Conservation (phyloP, 177 flowering plant species). For the Vitis hybrid region DNA sequence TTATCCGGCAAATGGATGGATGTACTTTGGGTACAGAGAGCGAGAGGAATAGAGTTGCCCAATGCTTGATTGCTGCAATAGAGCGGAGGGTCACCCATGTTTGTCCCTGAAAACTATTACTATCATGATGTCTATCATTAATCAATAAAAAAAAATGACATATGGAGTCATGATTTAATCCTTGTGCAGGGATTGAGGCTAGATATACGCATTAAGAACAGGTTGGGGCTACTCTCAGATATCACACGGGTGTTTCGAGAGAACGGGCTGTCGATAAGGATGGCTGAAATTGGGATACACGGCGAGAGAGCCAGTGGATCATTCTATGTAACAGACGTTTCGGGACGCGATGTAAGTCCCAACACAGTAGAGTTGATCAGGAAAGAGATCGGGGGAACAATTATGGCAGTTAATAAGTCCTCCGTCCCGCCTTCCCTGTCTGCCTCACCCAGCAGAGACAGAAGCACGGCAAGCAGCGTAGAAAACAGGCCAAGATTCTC, state of each 20-base stretch:
- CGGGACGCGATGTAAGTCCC: slow-evolving; percentile 48
- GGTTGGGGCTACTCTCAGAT: slow-evolving; percentile 69
- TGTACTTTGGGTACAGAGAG: slow-evolving; percentile 50
- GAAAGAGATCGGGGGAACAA: slow-evolving; percentile 56
- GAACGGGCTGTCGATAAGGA: slow-evolving; percentile 64
- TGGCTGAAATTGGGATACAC: slow-evolving; percentile 55
- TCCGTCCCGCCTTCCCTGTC: slow-evolving; percentile 14
- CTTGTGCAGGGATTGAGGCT: slow-evolving; percentile 71
- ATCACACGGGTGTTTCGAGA: slow-evolving; percentile 79
- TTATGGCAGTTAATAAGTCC: slow-evolving; percentile 31
- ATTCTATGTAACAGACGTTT: slow-evolving; percentile 64
- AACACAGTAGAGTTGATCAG: slow-evolving; percentile 46
- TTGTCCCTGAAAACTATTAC: slow-evolving; percentile 4
- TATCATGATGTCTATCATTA: neutral
- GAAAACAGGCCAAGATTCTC: slow-evolving; percentile 52
- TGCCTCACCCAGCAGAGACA: slow-evolving; percentile 15
- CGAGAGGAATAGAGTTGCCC: slow-evolving; percentile 51
- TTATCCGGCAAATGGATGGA: slow-evolving; percentile 66
- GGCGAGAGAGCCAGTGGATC: slow-evolving; percentile 64
- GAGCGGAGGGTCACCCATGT: slow-evolving; percentile 83
- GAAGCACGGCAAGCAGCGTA: slow-evolving; percentile 12
- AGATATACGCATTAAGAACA: slow-evolving; percentile 57
- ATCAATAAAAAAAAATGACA: no score
- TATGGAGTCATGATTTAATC: neutral
- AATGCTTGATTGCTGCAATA: slow-evolving; percentile 73